Evolutionary conservation across 345 rosid species (phyloP).

Genomic region (Rhodomyrtus tomentosa): DNA sequence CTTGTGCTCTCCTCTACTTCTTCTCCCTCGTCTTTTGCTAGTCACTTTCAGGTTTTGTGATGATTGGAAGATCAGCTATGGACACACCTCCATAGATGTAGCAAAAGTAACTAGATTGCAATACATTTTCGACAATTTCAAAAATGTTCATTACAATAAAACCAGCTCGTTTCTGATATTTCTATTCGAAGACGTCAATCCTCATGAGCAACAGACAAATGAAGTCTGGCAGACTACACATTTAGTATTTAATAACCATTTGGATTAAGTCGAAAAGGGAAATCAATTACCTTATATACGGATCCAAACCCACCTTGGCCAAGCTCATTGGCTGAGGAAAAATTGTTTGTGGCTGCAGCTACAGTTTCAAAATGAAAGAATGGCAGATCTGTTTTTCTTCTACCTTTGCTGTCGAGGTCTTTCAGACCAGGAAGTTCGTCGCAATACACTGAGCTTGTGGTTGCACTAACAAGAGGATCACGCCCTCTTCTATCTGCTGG

Average conservation of each 20-base stretch:
- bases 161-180: too few species aligned
- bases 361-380: background rate
- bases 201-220: too few species aligned
- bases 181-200: too few species aligned
- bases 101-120: too few species aligned
- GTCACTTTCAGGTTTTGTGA: background rate
- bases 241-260: too few species aligned
- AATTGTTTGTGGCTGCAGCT: constrained; percentile 6
- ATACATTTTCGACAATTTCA: too few species aligned
- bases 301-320: constrained; percentile 15
- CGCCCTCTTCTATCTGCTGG: background rate
- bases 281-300: constrained; percentile 5
- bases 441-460: background rate
- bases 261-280: too few species aligned
- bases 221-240: too few species aligned
- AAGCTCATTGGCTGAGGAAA: constrained; percentile 5
- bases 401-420: background rate
- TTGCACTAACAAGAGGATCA: background rate
- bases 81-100: too few species aligned
- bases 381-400: background rate
- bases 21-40: too few species aligned
- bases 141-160: too few species aligned
- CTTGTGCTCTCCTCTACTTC: too few species aligned
- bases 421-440: background rate
- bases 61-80: background rate